Evolutionary conservation across 371 early-diverging fungal species (phyloP), one percentile per base, ranked within the genome.

Genomic region (Rhizopus arrhizus): DNA sequence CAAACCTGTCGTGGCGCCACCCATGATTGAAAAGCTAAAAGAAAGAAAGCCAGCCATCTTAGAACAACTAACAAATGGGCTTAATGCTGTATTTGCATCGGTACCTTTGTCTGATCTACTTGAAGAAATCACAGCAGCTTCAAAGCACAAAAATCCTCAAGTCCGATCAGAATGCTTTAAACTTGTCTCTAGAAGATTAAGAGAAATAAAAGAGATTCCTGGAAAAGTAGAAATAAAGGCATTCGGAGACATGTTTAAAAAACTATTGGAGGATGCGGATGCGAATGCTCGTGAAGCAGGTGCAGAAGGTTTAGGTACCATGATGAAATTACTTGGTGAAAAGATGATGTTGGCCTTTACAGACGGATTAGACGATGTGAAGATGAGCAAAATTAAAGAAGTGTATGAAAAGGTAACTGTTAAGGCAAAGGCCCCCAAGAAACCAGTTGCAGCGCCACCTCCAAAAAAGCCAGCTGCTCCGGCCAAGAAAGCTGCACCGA

Each of bases 81-180:
- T 94, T n/a, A 95, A 95, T 68, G 93, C 94, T 4, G 88, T 93
- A 1, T 92, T 89, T 70, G 78, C 75, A 10, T 82, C 89, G 0
- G 87, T 89, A 52, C 74, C 83, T 7, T 70, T 85, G 34, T 64
- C 74, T 3, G 91, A 86, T 58, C 73, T 89, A 3, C 61, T 82
- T 31, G 94, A 93, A 55, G 95, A 95, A 53, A 70, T 94, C 36
- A 69, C 82, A 0, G 77, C 82, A 0, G 87, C 80, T 2, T 72
- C 85, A 5, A 77, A 69, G 5, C 94, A 98, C 74, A 97, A 97
- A 62, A 97, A 97, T 65, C 98, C 99, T 3, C 93, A 95, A 65
- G 90, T 94, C 16, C 80, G 90, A 53, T 81, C 85, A 13, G 93
- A 95, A 62, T 70, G 87, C 3, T 70, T 92, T 33, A 87, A 84